A percentile compares a stretch with the other conserved stretches of the same genome.
Conservation (phyloP, 257 asterid species). For the Penstemon newberryi region DNA sequence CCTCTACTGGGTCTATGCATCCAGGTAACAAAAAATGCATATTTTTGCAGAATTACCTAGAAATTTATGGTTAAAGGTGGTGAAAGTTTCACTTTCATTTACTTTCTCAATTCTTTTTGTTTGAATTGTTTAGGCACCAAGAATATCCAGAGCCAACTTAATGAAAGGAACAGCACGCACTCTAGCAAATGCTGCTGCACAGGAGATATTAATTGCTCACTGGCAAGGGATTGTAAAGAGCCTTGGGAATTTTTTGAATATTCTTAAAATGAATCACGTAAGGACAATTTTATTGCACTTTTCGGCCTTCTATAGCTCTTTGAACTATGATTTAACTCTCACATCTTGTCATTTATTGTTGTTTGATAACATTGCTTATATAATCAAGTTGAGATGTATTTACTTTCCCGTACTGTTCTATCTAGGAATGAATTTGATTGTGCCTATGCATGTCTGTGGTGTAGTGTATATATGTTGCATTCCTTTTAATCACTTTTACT, state of each 20-base stretch:
- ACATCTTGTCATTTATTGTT: background rate
- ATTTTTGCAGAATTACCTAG: conserved; percentile 1
- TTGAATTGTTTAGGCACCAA: conserved; percentile 71
- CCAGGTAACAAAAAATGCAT: conserved; percentile 55
- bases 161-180: conserved; percentile 84
- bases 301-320: background rate
- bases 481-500: background rate
- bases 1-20: conserved; percentile 89
- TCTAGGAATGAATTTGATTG: background rate
- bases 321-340: background rate
- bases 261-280: conserved; percentile 74
- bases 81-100: conserved; percentile 3
- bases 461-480: background rate
- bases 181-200: conserved; percentile 88
- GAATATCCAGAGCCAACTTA: conserved; percentile 86
- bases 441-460: conserved; percentile 3
- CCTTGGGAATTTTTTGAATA: conserved; percentile 61
- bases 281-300: conserved; percentile 29
- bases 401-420: background rate
- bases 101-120: conserved; percentile 6
- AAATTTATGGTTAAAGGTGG: conserved; percentile 19
- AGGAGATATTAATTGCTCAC: conserved; percentile 88
- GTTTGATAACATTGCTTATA: background rate
- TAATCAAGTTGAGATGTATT: conserved; percentile 3
- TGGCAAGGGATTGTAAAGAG: conserved; percentile 95